A percentile compares a stretch with the other conserved stretches of the same genome.
phyloP scores from a whole-genome alignment of 2,329 filamentous ascomycete species.

The Shiraia sp. region DNA sequence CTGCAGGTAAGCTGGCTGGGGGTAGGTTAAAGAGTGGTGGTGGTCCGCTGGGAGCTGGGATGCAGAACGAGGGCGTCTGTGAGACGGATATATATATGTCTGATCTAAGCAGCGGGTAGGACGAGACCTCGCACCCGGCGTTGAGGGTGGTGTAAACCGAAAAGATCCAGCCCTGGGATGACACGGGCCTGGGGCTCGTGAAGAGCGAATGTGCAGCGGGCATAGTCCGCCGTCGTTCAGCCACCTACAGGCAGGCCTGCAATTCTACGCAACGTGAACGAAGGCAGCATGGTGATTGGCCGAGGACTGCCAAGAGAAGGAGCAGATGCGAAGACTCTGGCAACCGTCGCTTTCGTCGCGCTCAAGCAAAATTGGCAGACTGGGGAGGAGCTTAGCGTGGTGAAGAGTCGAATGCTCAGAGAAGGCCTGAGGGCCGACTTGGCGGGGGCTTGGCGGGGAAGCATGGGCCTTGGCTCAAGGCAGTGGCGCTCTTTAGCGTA shows the following conservation, averaged over 20 bases:
- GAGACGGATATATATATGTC: constrained; percentile 24
- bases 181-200: constrained; percentile 13
- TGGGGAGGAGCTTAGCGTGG: constrained; percentile 4
- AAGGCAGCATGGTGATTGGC: constrained; percentile 17
- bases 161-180: constrained; percentile 15
- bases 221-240: constrained; percentile 8
- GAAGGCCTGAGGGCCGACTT: not conserved
- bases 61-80: constrained; percentile 10
- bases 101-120: constrained; percentile 16
- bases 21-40: constrained; percentile 15
- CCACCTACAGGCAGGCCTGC: constrained; percentile 12
- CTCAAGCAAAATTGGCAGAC: constrained; percentile 12
- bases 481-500: no score
- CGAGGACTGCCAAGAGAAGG: constrained; percentile 1
- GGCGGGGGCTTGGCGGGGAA: not conserved
- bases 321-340: constrained; percentile 2
- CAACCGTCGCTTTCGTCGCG: constrained; percentile 3
- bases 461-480: no score
- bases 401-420: not conserved
- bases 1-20: constrained; percentile 17
- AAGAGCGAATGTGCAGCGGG: constrained; percentile 11
- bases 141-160: constrained; percentile 9
- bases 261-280: constrained; percentile 21
- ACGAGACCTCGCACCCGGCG: constrained; percentile 12
- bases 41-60: constrained; percentile 21